phyloP scores from a whole-genome alignment of 2,329 filamentous ascomycete species.

The Metarhizium robertsii region DNA sequence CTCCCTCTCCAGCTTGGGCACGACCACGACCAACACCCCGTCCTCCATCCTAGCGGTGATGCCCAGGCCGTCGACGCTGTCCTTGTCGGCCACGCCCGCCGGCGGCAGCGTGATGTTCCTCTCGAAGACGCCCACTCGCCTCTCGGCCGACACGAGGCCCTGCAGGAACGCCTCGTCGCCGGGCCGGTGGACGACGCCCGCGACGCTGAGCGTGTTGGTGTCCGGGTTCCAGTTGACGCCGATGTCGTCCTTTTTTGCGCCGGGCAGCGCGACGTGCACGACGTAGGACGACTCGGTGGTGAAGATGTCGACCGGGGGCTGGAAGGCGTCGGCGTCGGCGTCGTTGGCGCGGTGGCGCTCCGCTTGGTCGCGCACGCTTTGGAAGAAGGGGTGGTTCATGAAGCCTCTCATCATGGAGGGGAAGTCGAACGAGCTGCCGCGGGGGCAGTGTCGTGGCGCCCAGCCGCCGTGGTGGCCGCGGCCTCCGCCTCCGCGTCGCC shows the following conservation, averaged over 20 bases:
- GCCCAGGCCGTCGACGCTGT: conserved; percentile 53
- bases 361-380: conserved; percentile 29
- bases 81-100: conserved; percentile 30
- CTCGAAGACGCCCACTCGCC: conserved; percentile 67
- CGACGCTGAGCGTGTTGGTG: conserved; percentile 53
- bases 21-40: conserved; percentile 65
- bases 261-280: conserved; percentile 68
- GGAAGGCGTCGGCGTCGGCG: conserved; percentile 38
- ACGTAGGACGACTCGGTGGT: conserved; percentile 55
- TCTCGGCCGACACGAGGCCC: conserved; percentile 54
- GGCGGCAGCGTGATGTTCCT: conserved; percentile 55
- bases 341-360: conserved; percentile 14
- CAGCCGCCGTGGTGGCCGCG: conserved; percentile 14
- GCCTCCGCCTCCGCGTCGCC: conserved; percentile 11
- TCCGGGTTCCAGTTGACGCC: conserved; percentile 69
- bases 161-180: conserved; percentile 61
- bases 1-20: conserved; percentile 62
- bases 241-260: conserved; percentile 70
- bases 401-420: conserved; percentile 29
- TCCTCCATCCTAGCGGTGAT: conserved; percentile 74
- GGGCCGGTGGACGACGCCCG: conserved; percentile 64
- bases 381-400: conserved; percentile 32
- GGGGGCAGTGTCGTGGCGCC: neutral
- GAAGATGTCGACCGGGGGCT: conserved; percentile 67
- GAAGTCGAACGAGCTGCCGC: conserved; percentile 25